These are phyloP conservation scores for Aureobasidium lini DNA, from an alignment of 2,329 filamentous ascomycete genomes.

Conservation along the genomic window DNA sequence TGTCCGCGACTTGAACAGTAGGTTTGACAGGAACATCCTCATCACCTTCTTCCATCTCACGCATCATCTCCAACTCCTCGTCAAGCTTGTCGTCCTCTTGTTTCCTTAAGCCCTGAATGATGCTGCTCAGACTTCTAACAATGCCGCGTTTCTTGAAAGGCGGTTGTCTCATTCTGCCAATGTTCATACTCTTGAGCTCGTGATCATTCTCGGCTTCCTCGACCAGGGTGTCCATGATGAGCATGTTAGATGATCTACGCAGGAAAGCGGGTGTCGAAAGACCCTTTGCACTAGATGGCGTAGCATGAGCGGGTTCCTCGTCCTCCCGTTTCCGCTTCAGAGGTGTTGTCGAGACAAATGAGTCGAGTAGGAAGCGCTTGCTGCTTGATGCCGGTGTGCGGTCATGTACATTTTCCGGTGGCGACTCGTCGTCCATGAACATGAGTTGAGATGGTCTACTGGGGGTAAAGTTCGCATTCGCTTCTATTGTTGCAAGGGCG, in stretches of 20 bases:
- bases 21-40: conserved; percentile 19
- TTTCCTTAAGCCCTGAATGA: conserved; percentile 62
- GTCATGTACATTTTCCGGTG: conserved; percentile 18
- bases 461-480: conserved; percentile 33
- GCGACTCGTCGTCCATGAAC: background rate
- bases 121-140: conserved; percentile 64
- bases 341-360: conserved; percentile 53
- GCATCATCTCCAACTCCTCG: conserved; percentile 66
- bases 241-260: conserved; percentile 39
- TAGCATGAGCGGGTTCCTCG: conserved; percentile 45
- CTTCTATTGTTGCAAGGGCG: conserved; percentile 24
- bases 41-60: conserved; percentile 56
- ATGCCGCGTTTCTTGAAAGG: conserved; percentile 41
- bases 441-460: conserved; percentile 25
- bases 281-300: conserved; percentile 47
- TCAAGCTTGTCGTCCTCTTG: conserved; percentile 63
- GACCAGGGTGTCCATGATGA: conserved; percentile 45
- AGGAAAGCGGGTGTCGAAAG: conserved; percentile 69
- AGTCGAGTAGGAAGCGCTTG: conserved; percentile 55
- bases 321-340: conserved; percentile 41
- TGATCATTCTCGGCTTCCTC: conserved; percentile 49
- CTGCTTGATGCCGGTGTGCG: conserved; percentile 47
- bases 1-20: conserved; percentile 35
- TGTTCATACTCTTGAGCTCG: conserved; percentile 1
- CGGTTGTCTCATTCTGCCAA: conserved; percentile 17